These are phyloP conservation scores for Ceratocystis cubensis DNA, from an alignment of 2,329 filamentous ascomycete genomes.

Conservation along the genomic window DNA sequence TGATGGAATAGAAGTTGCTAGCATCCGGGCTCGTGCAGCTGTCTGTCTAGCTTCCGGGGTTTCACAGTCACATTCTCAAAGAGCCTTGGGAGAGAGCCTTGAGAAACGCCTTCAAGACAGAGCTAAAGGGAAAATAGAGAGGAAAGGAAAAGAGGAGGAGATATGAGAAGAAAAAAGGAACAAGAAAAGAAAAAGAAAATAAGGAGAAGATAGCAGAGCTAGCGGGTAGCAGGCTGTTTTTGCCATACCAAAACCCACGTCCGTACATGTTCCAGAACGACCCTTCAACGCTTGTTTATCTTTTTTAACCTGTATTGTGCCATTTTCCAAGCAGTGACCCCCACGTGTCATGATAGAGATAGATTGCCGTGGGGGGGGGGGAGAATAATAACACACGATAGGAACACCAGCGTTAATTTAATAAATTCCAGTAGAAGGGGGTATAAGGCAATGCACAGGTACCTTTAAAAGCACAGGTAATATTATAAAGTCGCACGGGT, in stretches of 20 bases:
- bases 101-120: not conserved
- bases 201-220: not conserved
- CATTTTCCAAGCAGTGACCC: not conserved
- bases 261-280: not conserved
- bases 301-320: slow-evolving; percentile 1
- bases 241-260: not conserved
- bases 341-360: slow-evolving; percentile 6
- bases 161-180: not conserved
- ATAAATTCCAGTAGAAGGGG: no score
- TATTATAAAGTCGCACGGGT: not conserved
- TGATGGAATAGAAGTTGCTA: not conserved
- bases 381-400: not conserved
- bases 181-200: not conserved
- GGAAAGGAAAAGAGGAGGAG: not conserved
- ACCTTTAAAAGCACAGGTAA: no score
- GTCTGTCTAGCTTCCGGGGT: not conserved
- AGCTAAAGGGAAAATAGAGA: not conserved
- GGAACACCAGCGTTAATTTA: no score
- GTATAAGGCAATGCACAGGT: no score
- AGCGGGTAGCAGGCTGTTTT: not conserved
- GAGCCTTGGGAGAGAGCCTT: not conserved
- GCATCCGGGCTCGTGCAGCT: not conserved
- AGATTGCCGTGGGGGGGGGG: slow-evolving; percentile 3
- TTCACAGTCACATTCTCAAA: not conserved
- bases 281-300: slow-evolving; percentile 8